Conservation (phyloP, 2,329 filamentous ascomycete genomes). For the Colletotrichum camelliae region DNA sequence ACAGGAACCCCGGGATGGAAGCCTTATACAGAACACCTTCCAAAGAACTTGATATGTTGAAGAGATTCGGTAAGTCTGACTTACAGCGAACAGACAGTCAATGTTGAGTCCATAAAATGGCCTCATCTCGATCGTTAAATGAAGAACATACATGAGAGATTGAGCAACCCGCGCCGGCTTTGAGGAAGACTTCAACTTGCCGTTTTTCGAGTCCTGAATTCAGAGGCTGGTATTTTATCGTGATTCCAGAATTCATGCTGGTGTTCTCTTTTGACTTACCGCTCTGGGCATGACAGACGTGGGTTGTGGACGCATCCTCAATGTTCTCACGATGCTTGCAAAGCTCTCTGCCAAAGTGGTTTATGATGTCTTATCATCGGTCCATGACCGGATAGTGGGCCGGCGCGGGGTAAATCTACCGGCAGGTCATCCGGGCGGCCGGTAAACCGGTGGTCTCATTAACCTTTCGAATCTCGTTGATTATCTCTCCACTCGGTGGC, state of each 20-base stretch:
- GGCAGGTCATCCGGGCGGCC: background rate
- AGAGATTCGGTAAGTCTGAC: too few species aligned
- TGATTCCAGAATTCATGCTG: background rate
- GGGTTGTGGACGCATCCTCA: background rate
- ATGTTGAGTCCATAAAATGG: too few species aligned
- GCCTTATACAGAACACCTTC: too few species aligned
- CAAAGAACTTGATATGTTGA: too few species aligned
- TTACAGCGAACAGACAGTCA: too few species aligned
- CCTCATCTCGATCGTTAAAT: too few species aligned
- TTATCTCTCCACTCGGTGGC: background rate
- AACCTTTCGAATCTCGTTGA: background rate
- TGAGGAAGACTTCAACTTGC: too few species aligned
- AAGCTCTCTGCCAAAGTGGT: background rate
- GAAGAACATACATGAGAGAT: too few species aligned
- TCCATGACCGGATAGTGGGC: background rate
- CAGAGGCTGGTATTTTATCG: too few species aligned
- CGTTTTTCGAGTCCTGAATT: too few species aligned
- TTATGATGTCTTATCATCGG: background rate
- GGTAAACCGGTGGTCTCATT: background rate
- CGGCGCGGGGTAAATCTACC: background rate
- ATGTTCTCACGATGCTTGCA: background rate
- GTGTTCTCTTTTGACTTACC: background rate
- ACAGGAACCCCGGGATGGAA: too few species aligned
- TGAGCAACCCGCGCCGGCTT: too few species aligned
- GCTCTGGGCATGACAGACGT: background rate